Evolutionary conservation across 2,329 filamentous ascomycete genomes (phyloP), one percentile per base, ranked within the genome.

Genomic region (Microdochium trichocladiopsis): DNA sequence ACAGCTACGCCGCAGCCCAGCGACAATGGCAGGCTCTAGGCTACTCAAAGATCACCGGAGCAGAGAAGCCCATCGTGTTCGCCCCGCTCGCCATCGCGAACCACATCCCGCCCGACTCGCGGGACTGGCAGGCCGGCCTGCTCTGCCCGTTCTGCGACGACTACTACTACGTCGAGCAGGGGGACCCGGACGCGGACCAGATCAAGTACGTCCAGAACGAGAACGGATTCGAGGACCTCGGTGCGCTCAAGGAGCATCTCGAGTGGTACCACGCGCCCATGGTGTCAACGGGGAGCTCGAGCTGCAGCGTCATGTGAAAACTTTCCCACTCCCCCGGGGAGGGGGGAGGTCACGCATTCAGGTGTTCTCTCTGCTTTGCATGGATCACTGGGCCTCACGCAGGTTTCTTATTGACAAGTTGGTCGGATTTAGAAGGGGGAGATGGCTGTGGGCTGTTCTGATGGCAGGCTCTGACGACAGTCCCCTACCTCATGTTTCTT

Each of bases 131-230:
- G 53, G 74, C 78, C 2, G 66, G 72, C 16, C 61, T 82, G 14
- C 60, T 78, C 28, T 83, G 80, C 53, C 78, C 79, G 2, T 79
- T 75, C 55, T 84, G 80, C 63, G 80, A 83, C 57, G 74, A 77
- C 48, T 77, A 75, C 52, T 71, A 69, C 52, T 74, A 74, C 60
- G 66, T 73, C 47, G 72, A 74, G 57, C 72, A 73, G 25, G 70
- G 72, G 33, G 75, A 78, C 53, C 76, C 75, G 56, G 77, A 80
- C 43, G 77, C 78, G 56, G 77, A 79, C 47, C 61, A 72, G 33
- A 68, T 75, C 50, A 70, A 67, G 25, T 76, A 76, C 16, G 72
- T 72, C 14, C 70, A 71, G 56, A 72, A 78, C 51, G 76, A 77
- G 51, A 59, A 58, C 31, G 74, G 72, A 3, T 80, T 81, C 58